Evolutionary conservation across 768 basidiomycete genomes (phyloP).

Genomic region (Tulasnella sp.): DNA sequence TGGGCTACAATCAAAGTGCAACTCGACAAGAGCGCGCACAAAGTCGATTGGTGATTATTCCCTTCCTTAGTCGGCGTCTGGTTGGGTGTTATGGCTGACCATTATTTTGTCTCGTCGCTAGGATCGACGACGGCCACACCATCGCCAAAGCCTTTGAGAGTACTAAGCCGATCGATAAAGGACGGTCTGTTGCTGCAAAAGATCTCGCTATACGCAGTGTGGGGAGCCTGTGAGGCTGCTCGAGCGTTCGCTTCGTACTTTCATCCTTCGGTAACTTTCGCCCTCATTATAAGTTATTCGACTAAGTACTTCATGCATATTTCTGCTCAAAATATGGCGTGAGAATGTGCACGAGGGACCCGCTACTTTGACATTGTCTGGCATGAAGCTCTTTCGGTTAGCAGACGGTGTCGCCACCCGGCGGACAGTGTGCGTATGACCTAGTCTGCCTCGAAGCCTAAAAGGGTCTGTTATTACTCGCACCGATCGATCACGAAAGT

Average conservation of each 20-base stretch:
- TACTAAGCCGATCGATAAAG: conserved; percentile 69
- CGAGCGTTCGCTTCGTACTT: neutral
- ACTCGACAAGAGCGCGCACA: conserved; percentile 61
- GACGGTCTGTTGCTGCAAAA: conserved; percentile 62
- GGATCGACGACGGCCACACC: conserved; percentile 81
- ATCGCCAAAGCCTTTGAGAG: conserved; percentile 70
- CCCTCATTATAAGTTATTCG: neutral
- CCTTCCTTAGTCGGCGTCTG: neutral
- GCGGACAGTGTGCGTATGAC: too few relatives aligned
- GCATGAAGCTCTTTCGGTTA: neutral
- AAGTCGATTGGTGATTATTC: conserved; percentile 67
- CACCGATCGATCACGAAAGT: too few relatives aligned
- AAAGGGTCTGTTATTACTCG: too few relatives aligned
- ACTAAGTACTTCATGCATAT: neutral
- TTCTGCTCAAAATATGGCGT: neutral
- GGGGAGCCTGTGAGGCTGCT: conserved; percentile 49
- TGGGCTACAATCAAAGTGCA: conserved; percentile 90
- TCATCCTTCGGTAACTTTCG: neutral
- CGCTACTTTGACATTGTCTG: too few relatives aligned
- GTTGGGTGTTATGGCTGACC: neutral
- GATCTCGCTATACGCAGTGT: conserved; percentile 73
- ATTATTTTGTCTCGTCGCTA: conserved; percentile 36
- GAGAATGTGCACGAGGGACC: neutral
- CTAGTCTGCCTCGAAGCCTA: too few relatives aligned
- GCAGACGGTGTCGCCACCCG: too few relatives aligned